These are phyloP conservation scores for Gnomoniopsis sp. DNA, from an alignment of 2,329 filamentous ascomycete genomes.

Conservation along the genomic window DNA sequence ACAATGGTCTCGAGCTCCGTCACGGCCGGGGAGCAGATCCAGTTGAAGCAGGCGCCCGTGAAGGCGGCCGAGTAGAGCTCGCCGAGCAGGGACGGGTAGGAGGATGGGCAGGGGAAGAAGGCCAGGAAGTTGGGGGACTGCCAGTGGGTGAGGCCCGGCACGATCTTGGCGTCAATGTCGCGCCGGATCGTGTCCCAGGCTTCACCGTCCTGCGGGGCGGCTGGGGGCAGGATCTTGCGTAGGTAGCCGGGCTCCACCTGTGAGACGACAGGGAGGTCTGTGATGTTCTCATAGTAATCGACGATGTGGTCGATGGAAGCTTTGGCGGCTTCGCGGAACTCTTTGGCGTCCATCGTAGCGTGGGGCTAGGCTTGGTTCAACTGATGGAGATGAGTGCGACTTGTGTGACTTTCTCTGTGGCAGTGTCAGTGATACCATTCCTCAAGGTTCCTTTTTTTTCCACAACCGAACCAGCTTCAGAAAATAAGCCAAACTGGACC, in stretches of 20 bases:
- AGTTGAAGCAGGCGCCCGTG: conserved; percentile 91
- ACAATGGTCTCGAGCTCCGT: conserved; percentile 93
- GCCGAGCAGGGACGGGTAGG: conserved; percentile 81
- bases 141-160: conserved; percentile 92
- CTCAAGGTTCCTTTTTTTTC: too few species aligned
- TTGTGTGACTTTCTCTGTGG: background rate
- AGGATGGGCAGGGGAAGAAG: conserved; percentile 82
- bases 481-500: too few species aligned
- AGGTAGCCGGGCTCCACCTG: conserved; percentile 83
- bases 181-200: conserved; percentile 75
- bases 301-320: conserved; percentile 82
- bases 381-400: background rate
- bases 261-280: conserved; percentile 68
- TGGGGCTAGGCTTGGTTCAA: background rate
- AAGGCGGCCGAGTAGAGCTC: conserved; percentile 91
- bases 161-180: conserved; percentile 81
- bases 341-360: conserved; percentile 66
- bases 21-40: conserved; percentile 88
- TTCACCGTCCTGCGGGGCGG: conserved; percentile 64
- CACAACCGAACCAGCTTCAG: too few species aligned
- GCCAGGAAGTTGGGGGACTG: conserved; percentile 93
- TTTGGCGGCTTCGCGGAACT: conserved; percentile 75
- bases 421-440: background rate
- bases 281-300: conserved; percentile 76
- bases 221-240: conserved; percentile 68